Evolutionary conservation across 371 early-diverging fungal genomes (phyloP).

Genomic region (Mortierella sp.): DNA sequence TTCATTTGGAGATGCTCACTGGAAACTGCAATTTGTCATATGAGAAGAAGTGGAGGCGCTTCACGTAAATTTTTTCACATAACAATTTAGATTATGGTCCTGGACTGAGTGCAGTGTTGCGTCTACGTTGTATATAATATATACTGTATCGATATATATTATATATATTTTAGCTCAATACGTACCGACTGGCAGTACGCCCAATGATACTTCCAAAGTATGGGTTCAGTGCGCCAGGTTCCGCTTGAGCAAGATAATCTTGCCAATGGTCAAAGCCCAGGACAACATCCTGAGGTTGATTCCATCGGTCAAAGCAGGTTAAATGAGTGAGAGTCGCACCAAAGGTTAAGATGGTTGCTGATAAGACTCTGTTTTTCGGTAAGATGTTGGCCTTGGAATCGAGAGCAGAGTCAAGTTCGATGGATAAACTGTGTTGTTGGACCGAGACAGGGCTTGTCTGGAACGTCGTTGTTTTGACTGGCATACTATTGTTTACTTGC

Average conservation of each 20-base stretch:
- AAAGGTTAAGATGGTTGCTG: slow-evolving; percentile 43
- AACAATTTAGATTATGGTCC: background rate
- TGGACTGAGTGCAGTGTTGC: background rate
- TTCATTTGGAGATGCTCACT: too few relatives aligned
- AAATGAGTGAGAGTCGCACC: slow-evolving; percentile 50
- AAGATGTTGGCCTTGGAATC: background rate
- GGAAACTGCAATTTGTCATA: background rate
- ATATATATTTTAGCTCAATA: background rate
- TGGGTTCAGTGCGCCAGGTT: slow-evolving; percentile 41
- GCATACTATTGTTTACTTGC: slow-evolving; percentile 12
- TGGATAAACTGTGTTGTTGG: slow-evolving; percentile 30
- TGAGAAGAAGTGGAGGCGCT: background rate
- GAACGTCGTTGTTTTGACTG: slow-evolving; percentile 35
- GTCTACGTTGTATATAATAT: background rate
- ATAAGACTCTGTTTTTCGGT: slow-evolving; percentile 1
- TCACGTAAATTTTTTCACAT: too few relatives aligned
- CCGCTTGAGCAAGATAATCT: slow-evolving; percentile 38
- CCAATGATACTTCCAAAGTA: slow-evolving; percentile 47
- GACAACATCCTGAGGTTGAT: slow-evolving; percentile 35
- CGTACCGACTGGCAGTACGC: slow-evolving; percentile 53
- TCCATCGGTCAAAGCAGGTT: slow-evolving; percentile 29
- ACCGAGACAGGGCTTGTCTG: slow-evolving; percentile 25
- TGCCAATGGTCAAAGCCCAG: slow-evolving; percentile 52
- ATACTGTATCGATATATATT: too few relatives aligned
- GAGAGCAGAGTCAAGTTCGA: slow-evolving; percentile 1